Evolutionary conservation across 31 red algal genomes (phyloP).

Genomic region (Porphyra umbilicalis): DNA sequence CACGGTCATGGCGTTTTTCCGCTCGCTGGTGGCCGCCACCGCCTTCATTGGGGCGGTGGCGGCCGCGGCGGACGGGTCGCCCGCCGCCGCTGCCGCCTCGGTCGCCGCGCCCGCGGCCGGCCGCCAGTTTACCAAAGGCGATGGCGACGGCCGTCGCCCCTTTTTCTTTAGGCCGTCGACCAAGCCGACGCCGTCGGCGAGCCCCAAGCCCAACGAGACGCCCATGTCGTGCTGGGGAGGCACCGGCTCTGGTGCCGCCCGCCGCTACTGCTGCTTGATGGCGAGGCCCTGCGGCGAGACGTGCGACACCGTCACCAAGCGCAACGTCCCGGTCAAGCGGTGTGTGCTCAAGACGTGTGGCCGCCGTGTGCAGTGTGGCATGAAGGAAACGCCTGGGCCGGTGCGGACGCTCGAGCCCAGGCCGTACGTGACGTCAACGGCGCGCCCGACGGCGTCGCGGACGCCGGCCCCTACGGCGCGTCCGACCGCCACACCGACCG

Average conservation of each 20-base stretch:
- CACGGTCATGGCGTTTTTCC: no score
- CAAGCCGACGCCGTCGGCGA: no score
- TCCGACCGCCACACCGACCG: not conserved
- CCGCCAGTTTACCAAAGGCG: no score
- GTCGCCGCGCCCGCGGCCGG: no score
- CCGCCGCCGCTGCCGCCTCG: no score
- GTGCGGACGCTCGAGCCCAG: not conserved
- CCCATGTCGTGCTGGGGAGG: not conserved
- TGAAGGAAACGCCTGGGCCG: not conserved
- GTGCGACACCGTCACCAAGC: not conserved
- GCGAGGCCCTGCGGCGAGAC: not conserved
- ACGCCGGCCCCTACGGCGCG: not conserved
- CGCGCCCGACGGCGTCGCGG: no score
- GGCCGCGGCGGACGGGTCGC: no score
- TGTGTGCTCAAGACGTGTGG: not conserved
- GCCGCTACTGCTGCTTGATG: not conserved
- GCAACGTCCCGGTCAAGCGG: not conserved
- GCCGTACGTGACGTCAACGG: not conserved
- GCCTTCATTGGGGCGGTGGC: no score
- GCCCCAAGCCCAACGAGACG: not conserved
- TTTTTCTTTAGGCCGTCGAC: no score
- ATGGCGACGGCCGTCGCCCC: no score
- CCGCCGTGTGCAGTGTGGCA: not conserved
- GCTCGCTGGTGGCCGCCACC: no score
- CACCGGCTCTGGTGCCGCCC: not conserved